A percentile compares a stretch with the other conserved stretches of the same genome.
Conservation (phyloP, 768 basidiomycete species). For the Xerocomellus intermedius region DNA sequence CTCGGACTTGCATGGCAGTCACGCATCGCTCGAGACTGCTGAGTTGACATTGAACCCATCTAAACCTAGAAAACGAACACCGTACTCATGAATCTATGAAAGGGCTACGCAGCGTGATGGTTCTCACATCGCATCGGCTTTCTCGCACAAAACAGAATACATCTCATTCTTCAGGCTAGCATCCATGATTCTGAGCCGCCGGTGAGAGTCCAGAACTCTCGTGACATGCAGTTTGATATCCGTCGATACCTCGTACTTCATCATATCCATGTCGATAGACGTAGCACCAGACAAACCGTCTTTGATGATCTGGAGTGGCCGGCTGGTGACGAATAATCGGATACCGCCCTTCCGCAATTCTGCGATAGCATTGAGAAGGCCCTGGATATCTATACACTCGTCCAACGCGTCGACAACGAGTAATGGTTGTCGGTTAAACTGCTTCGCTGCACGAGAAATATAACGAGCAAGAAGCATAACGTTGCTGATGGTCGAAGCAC, state of each 20-base stretch:
- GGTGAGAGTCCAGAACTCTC: conserved; percentile 9
- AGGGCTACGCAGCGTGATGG: not conserved
- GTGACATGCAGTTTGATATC: conserved; percentile 11
- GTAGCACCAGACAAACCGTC: not conserved
- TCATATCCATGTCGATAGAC: conserved; percentile 2
- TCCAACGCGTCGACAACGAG: conserved; percentile 17
- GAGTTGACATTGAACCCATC: conserved; percentile 19
- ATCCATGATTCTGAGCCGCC: not conserved
- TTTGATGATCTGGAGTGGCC: conserved; percentile 11
- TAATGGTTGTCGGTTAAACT: not conserved
- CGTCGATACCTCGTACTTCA: not conserved
- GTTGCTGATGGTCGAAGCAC: not conserved
- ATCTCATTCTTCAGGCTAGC: conserved; percentile 8
- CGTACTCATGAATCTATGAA: too few relatives aligned
- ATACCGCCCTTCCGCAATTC: not conserved
- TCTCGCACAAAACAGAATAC: not conserved
- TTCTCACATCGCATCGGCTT: conserved; percentile 16
- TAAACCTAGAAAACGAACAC: conserved; percentile 8
- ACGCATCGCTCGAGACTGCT: not conserved
- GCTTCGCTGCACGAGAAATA: not conserved
- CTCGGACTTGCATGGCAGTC: not conserved
- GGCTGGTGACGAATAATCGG: conserved; percentile 12
- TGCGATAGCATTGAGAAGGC: not conserved
- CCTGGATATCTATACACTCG: conserved; percentile 8
- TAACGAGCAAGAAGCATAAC: not conserved